phyloP scores from a whole-genome alignment of 2,329 filamentous ascomycete species.

The Dactylellina leptospora region DNA sequence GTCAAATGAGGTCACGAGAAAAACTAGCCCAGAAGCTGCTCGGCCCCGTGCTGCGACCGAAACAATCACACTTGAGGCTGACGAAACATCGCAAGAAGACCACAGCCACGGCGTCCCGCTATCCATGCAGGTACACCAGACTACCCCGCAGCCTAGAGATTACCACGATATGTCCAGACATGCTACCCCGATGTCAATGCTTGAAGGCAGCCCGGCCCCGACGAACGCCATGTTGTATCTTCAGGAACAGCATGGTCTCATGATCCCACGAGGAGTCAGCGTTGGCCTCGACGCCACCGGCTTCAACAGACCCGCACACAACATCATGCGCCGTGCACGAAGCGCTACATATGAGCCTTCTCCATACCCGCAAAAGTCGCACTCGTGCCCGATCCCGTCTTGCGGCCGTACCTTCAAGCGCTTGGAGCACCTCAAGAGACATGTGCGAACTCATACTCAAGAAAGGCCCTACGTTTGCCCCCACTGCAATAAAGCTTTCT shows the following conservation, averaged over 20 bases:
- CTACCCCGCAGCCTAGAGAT: conserved; percentile 78
- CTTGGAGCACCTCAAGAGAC: conserved; percentile 97
- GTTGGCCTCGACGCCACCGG: conserved; percentile 64
- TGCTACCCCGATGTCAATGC: conserved; percentile 81
- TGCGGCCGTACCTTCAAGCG: conserved; percentile 98
- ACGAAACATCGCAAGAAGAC: conserved; percentile 60
- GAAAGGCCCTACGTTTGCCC: conserved; percentile 98
- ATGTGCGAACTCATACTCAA: conserved; percentile 98
- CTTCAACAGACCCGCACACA: conserved; percentile 70
- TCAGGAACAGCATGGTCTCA: conserved; percentile 66
- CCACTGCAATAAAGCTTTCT: conserved; percentile 98
- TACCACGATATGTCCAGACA: conserved; percentile 85
- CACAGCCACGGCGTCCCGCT: conserved; percentile 52
- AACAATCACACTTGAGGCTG: conserved; percentile 60
- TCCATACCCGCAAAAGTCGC: conserved; percentile 95
- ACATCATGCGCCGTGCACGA: conserved; percentile 85
- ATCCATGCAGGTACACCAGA: conserved; percentile 60
- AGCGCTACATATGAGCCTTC: conserved; percentile 97
- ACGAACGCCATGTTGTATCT: conserved; percentile 74
- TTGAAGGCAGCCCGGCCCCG: conserved; percentile 80
- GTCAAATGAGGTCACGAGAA: conserved; percentile 67
- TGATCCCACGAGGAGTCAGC: conserved; percentile 62
- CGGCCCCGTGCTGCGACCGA: conserved; percentile 86
- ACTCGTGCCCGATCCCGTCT: conserved; percentile 98
- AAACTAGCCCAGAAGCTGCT: conserved; percentile 75